Base-by-base conservation (phyloP, 2,329 filamentous ascomycete species). In the Aspergillus neoniger region DNA sequence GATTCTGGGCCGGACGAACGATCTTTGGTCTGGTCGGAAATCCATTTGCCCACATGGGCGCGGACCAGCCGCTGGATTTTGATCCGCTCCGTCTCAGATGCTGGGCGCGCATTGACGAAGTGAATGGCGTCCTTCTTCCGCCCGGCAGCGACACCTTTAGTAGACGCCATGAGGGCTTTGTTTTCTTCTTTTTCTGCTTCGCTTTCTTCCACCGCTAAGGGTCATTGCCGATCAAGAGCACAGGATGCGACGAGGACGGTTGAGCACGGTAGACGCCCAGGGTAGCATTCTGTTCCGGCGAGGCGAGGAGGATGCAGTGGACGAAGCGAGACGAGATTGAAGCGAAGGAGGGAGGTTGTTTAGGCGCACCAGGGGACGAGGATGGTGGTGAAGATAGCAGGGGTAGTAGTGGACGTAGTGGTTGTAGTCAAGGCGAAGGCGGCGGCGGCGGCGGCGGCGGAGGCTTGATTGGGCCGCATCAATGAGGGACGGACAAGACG, bases 31-130 rank as follows among this genome's bases (percentile, higher is more conserved):
- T 75, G 72, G 19, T 72, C 70, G 55, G 72, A 75, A 49, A 74
- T 74, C 72, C 71, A 74, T 63, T 69, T 66, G n/a, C 72, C 72
- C 12, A 75, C 72, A 57, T 75, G 72, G 7, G 72, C 72, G 49
- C 72, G 69, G n/a, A 75, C 72, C 48, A 70, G 41, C 14, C 68
- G 69, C 50, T 73, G 70, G 4, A 71, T 70, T 43, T 63, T 66
- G 17, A 68, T 23, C 43, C 67, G 67, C 49, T 75, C 72, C 0
- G 55, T 62, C 21, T 75, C 72, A 2, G 71, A 69, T 15, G 71
- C 43, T 4, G 72, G 72, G 47, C 72, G 64, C 44, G 72, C 72
- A 58, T 75, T 75, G 61, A 75, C 69, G 25, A 75, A 75, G 57
- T 73, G 70, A 41, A 75, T 73, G 41, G 63, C 60, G 36, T 72